phyloP scores from a whole-genome alignment of 225 moss, liverwort and hornwort genomes.

The Bryum argenteum region DNA sequence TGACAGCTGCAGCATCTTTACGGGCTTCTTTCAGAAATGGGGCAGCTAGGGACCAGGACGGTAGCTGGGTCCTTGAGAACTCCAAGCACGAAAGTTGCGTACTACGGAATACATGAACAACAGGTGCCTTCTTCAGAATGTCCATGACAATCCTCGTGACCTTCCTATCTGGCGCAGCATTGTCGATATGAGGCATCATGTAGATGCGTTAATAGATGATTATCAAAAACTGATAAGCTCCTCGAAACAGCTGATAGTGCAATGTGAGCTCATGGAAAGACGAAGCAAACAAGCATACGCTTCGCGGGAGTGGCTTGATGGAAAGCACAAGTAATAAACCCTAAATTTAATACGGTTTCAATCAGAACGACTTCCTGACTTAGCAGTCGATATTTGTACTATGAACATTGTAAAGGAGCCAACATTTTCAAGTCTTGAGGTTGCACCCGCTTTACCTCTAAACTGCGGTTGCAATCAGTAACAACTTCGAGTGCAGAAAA shows the following conservation, averaged over 20 bases:
- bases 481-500: no score
- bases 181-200: conserved; percentile 25
- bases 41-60: conserved; percentile 69
- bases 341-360: background rate
- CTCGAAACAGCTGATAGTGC: conserved; percentile 15
- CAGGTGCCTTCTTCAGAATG: conserved; percentile 68
- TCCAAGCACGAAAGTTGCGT: conserved; percentile 69
- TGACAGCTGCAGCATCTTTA: conserved; percentile 58
- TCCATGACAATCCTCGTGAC: conserved; percentile 65
- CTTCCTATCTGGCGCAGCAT: conserved; percentile 70
- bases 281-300: conserved; percentile 1
- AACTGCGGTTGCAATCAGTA: no score
- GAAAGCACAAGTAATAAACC: background rate
- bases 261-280: conserved; percentile 10
- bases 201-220: conserved; percentile 20
- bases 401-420: no score
- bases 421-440: no score
- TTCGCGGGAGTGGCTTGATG: conserved; percentile 4
- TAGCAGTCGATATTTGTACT: no score
- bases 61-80: conserved; percentile 71
- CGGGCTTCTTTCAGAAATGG: conserved; percentile 68
- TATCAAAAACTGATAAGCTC: conserved; percentile 21
- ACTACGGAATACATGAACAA: conserved; percentile 82
- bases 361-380: no score
- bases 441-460: no score